Evolutionary conservation across 2,329 filamentous ascomycete species (phyloP), one percentile per base, ranked within the genome.

Genomic region (Aureobasidium mangrovei): DNA sequence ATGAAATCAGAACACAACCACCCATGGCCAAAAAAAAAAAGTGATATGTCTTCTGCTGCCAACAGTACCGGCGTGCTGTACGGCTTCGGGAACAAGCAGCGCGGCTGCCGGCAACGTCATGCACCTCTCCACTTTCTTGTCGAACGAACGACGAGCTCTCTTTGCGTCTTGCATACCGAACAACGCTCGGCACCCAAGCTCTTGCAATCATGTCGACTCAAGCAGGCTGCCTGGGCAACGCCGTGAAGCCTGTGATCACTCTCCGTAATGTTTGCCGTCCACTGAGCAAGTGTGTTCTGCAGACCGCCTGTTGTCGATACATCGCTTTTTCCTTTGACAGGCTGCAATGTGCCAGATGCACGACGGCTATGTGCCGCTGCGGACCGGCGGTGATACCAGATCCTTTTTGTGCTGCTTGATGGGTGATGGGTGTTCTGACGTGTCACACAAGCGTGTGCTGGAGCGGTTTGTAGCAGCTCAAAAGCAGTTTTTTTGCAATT

Each of bases 61-160:
- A 18, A 18, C 18, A 18, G 18, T 18, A 18, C 18, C 18, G 18
- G 18, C 18, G 18, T 18, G 18, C 18, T 18, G 18, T 18, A 18
- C 18, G 18, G 18, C 18, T 18, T 18, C 18, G 18, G 18, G 18
- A 18, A 18, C 18, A 18, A 18, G 18, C 18, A 18, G 18, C 18
- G 18, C 18, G 18, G 18, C 18, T 18, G 18, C 40, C 46, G 35
- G 35, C 46, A 32, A 49, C 35, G 46, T 32, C 46, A 26, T 40
- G 46, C 46, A 40, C 3, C 46, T 40, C 46, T 49, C 35, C 46
- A 32, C 46, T 49, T 40, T 49, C 46, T 5, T 39, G 31, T 35
- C 46, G 35, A 28, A 49, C 36, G 26, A 40, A 40, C 46, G 36
- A 49, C 46, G 46, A 29, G n/a, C 35, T 40, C 27, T 49, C 28